Evolutionary conservation across 2,329 filamentous ascomycete genomes (phyloP), one percentile per base, ranked within the genome.

Genomic region (Aspergillus pseudonomiae): DNA sequence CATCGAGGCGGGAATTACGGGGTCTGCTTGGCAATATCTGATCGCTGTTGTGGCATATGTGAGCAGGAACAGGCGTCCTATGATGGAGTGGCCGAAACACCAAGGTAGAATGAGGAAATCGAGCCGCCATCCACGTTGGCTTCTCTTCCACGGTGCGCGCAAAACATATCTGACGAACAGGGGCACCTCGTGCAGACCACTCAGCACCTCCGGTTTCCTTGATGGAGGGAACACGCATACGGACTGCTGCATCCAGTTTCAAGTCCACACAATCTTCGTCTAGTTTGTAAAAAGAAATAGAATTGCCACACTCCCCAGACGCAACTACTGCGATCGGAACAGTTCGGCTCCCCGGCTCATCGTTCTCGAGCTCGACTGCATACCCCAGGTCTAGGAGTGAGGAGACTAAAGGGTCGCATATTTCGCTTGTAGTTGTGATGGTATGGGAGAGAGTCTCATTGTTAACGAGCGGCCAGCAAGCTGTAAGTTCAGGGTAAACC

Each of bases 111-210:
- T 72, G 75, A 14, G 74, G 71, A 28, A 83, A 78, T 26, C 86
- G 83, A 54, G 83, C 82, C 14, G 85, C 86, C 57, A 88, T 77
- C 66, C 83, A 83, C 6, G 76, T 70, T 21, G 71, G 68, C 46
- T 71, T 74, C 61, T 79, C 75, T 30, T 83, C 78, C 1, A 81
- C 69, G 19, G 75, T 66, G 45, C 80, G 77, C 12, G 84, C 79
- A 70, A 87, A 87, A 68, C 76, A 78, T 4, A 89, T 72, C 67
- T 88, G 86, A 65, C 81, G 82, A 61, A 89, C 82, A 1, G 84
- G 81, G 3, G 80, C 79, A 16, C 81, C 82, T 57, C 77, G 75
- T 34, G 80, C 78, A 36, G 76, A 76, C 85, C 85, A 88, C 67
- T 79, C 80, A 7, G 78, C 78, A 58, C 73, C 74, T 36, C 84